A percentile compares a stretch with the other conserved stretches of the same genome.
These are phyloP conservation scores for Globisporangium radiosum DNA, from an alignment of 352 stramenopile species.

Conservation along the genomic window DNA sequence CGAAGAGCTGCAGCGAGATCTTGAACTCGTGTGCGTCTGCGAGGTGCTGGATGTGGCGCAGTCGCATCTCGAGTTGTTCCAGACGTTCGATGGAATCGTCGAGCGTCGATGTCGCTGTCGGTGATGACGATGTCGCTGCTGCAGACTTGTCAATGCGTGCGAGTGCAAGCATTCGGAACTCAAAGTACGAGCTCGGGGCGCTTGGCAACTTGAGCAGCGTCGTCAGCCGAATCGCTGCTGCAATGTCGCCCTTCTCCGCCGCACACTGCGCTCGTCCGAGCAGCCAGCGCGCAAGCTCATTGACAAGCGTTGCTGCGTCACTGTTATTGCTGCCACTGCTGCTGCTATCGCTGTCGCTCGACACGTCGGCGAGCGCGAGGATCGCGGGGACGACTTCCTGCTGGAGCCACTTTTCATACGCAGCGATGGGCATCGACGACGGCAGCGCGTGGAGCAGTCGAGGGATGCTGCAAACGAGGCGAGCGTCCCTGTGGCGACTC, in stretches of 20 bases:
- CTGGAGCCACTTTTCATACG: conserved; percentile 49
- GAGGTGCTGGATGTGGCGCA: conserved; percentile 50
- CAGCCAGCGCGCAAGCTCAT: conserved; percentile 25
- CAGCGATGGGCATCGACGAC: conserved; percentile 27
- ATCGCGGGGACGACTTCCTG: conserved; percentile 44
- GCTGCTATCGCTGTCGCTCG: background rate
- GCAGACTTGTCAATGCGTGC: no score
- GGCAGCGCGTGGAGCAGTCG: conserved; percentile 33
- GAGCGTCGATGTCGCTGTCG: conserved; percentile 12
- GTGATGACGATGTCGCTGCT: no score
- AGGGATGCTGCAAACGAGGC: conserved; percentile 25
- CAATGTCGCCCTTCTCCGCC: conserved; percentile 21
- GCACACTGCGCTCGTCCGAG: conserved; percentile 21
- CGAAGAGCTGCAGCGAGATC: conserved; percentile 49
- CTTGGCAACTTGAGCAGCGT: conserved; percentile 17
- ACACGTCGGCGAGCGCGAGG: conserved; percentile 15
- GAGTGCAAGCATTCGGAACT: conserved; percentile 19
- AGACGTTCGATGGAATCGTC: conserved; percentile 16
- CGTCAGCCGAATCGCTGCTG: conserved; percentile 26
- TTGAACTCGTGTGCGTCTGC: conserved; percentile 39
- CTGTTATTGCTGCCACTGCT: background rate
- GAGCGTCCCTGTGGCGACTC: conserved; percentile 37
- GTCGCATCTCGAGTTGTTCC: conserved; percentile 26
- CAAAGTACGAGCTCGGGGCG: conserved; percentile 11
- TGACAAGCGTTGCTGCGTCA: conserved; percentile 9